These are phyloP conservation scores for Cryptosporidium bovis DNA, from an alignment of 169 alveolate genomes.

Conservation along the genomic window DNA sequence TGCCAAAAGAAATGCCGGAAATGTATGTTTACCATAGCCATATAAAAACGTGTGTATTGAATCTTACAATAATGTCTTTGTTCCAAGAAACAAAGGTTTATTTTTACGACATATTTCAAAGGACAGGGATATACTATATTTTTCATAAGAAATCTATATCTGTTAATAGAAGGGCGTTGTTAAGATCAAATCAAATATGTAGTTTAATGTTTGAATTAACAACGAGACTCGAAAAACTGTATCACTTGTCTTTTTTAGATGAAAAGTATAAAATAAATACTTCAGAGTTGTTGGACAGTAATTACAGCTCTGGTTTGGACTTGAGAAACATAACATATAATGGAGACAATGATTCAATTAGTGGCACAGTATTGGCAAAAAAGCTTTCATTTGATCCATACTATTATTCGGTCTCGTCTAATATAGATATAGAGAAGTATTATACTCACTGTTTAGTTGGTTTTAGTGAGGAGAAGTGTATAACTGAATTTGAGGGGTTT, in stretches of 20 bases:
- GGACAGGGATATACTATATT: slow-evolving; percentile 32
- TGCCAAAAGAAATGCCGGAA: slow-evolving; percentile 73
- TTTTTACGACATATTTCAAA: slow-evolving; percentile 25
- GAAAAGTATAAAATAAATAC: too few relatives aligned
- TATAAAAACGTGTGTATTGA: slow-evolving; percentile 33
- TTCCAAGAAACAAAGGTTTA: slow-evolving; percentile 45
- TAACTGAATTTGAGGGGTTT: neutral
- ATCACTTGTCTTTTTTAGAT: neutral
- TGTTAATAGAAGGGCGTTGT: slow-evolving; percentile 24
- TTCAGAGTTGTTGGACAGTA: neutral
- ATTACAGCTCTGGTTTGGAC: neutral
- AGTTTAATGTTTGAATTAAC: slow-evolving; percentile 36
- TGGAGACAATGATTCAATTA: neutral
- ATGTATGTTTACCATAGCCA: slow-evolving; percentile 44
- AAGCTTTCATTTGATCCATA: slow-evolving; percentile 34
- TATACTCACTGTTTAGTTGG: slow-evolving; percentile 15
- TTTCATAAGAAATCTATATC: slow-evolving; percentile 42
- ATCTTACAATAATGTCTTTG: slow-evolving; percentile 48
- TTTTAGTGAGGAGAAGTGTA: neutral
- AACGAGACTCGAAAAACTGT: slow-evolving; percentile 22
- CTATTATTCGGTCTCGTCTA: slow-evolving; percentile 32
- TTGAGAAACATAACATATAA: neutral
- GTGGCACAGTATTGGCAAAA: neutral
- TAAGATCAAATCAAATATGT: slow-evolving; percentile 68
- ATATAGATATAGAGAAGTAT: neutral